A percentile compares a stretch with the other conserved stretches of the same genome.
Evolutionary conservation across 106 monocot species (phyloP).

Genomic region (Dioscorea dumetorum): DNA sequence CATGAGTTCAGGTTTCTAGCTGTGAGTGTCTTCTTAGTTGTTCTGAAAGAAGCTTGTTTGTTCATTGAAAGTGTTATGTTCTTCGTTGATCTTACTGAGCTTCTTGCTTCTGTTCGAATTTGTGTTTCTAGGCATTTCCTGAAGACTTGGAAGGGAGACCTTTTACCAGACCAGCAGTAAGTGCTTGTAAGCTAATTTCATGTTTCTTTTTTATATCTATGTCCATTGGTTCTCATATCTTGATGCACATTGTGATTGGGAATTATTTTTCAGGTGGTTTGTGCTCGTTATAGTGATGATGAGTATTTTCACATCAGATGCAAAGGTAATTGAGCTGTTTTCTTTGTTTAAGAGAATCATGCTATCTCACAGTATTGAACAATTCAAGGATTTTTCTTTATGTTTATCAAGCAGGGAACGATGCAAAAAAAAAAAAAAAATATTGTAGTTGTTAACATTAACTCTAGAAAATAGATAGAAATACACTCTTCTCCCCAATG

Average conservation of each 20-base stretch:
- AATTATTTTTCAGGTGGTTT: slow-evolving; percentile 51
- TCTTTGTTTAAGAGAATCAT: neutral
- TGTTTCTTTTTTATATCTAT: too few species aligned
- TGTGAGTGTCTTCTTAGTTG: slow-evolving; percentile 32
- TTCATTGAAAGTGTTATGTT: neutral
- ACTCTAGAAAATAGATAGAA: too few species aligned
- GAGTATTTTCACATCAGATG: slow-evolving; percentile 85
- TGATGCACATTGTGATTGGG: neutral
- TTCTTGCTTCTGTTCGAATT: neutral
- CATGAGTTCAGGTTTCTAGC: slow-evolving; percentile 87
- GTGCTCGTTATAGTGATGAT: slow-evolving; percentile 84
- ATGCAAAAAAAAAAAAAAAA: too few species aligned
- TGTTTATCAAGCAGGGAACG: too few species aligned
- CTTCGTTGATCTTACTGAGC: slow-evolving; percentile 1
- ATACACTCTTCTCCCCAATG: too few species aligned
- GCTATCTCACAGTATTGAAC: too few species aligned
- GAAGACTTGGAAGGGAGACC: slow-evolving; percentile 67
- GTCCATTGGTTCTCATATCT: too few species aligned
- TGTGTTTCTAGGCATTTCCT: slow-evolving; percentile 52
- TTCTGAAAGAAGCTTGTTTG: neutral
- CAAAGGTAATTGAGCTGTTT: slow-evolving; percentile 47
- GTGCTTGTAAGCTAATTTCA: slow-evolving; percentile 3
- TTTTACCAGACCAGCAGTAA: slow-evolving; percentile 61
- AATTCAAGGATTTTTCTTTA: too few species aligned
- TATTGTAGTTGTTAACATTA: too few species aligned